Evolutionary conservation across 768 basidiomycete species (phyloP).

Genomic region (Myochromella boudieri): DNA sequence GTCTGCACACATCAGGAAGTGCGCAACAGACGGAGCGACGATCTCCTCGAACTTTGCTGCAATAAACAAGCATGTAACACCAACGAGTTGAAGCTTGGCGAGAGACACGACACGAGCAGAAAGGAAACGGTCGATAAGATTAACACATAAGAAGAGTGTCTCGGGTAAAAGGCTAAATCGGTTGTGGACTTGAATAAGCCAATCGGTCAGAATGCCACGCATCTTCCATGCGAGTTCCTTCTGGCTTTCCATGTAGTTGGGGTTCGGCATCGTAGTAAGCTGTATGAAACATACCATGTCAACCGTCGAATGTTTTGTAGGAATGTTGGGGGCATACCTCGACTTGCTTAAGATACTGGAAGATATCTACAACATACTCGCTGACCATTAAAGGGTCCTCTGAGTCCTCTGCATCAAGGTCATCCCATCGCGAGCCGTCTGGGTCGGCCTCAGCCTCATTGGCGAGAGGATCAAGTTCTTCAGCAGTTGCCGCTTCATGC

Average conservation of each 20-base stretch:
- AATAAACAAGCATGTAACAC: slow-evolving; percentile 90
- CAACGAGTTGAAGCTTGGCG: slow-evolving; percentile 93
- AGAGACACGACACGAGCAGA: slow-evolving; percentile 80
- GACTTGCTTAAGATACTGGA: slow-evolving; percentile 83
- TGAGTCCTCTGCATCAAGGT: slow-evolving; percentile 88
- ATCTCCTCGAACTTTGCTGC: slow-evolving; percentile 97
- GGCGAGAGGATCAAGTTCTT: slow-evolving; percentile 50
- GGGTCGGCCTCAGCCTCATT: slow-evolving; percentile 67
- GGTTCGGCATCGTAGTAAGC: slow-evolving; percentile 85
- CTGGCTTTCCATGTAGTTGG: slow-evolving; percentile 94
- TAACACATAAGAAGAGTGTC: slow-evolving; percentile 91
- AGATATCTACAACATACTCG: slow-evolving; percentile 94
- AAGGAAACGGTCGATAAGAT: slow-evolving; percentile 87
- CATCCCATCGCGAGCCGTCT: slow-evolving; percentile 74
- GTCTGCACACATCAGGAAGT: slow-evolving; percentile 85
- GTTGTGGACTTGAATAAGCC: slow-evolving; percentile 93
- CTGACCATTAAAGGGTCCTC: slow-evolving; percentile 97
- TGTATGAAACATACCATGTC: slow-evolving; percentile 22
- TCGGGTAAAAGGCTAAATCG: slow-evolving; percentile 92
- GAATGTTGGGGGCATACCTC: slow-evolving; percentile 57
- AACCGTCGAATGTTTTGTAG: slow-evolving; percentile 8
- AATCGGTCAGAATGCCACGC: slow-evolving; percentile 93
- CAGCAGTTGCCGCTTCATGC: slow-evolving; percentile 43
- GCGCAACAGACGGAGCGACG: slow-evolving; percentile 84
- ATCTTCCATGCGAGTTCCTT: slow-evolving; percentile 95